Conservation (phyloP, 2,329 filamentous ascomycete species). For the Neonectria sp. region DNA sequence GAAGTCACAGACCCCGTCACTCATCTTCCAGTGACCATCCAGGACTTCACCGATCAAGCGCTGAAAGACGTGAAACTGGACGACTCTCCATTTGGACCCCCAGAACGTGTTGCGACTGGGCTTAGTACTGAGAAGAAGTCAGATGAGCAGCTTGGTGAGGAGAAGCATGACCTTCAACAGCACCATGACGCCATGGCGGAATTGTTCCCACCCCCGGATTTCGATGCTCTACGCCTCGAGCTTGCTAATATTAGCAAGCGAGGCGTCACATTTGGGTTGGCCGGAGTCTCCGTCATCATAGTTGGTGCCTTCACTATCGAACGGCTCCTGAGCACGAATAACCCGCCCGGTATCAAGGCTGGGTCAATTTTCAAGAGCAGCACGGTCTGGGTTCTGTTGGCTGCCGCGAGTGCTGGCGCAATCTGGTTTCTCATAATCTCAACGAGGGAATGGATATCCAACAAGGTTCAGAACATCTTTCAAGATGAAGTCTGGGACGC, state of each 20-base stretch:
- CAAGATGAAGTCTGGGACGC: conserved; percentile 81
- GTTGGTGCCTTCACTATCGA: conserved; percentile 45
- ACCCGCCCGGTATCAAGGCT: conserved; percentile 23
- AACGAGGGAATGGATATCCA: conserved; percentile 72
- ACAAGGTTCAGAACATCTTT: conserved; percentile 74
- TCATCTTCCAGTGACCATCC: conserved; percentile 77
- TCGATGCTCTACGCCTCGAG: conserved; percentile 57
- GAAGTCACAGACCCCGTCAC: conserved; percentile 82
- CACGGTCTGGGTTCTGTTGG: conserved; percentile 47
- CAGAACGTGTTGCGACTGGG: conserved; percentile 57
- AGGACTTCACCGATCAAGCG: conserved; percentile 77
- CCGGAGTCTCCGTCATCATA: conserved; percentile 53
- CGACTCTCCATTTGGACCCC: conserved; percentile 52
- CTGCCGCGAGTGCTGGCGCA: conserved; percentile 43
- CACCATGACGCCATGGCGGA: conserved; percentile 59
- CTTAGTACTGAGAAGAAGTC: conserved; percentile 57
- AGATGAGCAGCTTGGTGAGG: conserved; percentile 54
- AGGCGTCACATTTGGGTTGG: conserved; percentile 55
- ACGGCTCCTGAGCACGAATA: conserved; percentile 37
- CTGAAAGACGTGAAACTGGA: conserved; percentile 57
- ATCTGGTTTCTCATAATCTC: conserved; percentile 58
- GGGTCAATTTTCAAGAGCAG: conserved; percentile 40
- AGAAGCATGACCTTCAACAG: conserved; percentile 55
- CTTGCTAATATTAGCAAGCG: conserved; percentile 51
- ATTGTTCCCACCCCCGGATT: conserved; percentile 65